These are phyloP conservation scores for Iris pallida DNA, from an alignment of 116 monocot genomes.

Conservation along the genomic window DNA sequence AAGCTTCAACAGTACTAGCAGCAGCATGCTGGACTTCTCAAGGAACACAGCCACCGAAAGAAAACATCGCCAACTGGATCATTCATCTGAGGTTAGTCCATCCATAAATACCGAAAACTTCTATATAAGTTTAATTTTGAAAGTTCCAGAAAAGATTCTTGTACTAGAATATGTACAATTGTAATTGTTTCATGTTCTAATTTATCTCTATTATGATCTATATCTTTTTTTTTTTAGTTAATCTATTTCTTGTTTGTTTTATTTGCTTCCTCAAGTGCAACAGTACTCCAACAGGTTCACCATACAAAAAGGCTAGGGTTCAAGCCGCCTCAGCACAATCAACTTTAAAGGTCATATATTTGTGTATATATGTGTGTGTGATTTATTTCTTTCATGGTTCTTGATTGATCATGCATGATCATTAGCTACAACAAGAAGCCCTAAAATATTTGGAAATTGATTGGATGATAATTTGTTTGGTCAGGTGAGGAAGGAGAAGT, in stretches of 20 bases:
- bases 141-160: too few relatives aligned
- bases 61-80: constrained; percentile 32
- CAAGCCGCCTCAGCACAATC: constrained; percentile 56
- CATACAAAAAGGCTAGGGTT: constrained; percentile 75
- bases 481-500: constrained; percentile 79
- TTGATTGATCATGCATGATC: background rate
- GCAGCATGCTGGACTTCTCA: constrained; percentile 66
- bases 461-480: background rate
- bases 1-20: constrained; percentile 48
- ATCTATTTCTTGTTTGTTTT: background rate
- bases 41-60: constrained; percentile 17
- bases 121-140: background rate
- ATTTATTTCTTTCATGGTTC: background rate
- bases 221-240: background rate
- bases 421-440: background rate
- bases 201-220: background rate
- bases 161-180: background rate
- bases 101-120: background rate
- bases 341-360: constrained; percentile 63
- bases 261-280: constrained; percentile 49
- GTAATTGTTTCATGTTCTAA: background rate
- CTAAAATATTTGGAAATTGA: background rate
- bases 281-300: constrained; percentile 47
- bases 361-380: too few relatives aligned
- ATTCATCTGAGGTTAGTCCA: constrained; percentile 42